A percentile compares a stretch with the other conserved stretches of the same genome.
Evolutionary conservation across 176 grass and related monocot genomes (phyloP).

Genomic region (Tuctoria greenei): DNA sequence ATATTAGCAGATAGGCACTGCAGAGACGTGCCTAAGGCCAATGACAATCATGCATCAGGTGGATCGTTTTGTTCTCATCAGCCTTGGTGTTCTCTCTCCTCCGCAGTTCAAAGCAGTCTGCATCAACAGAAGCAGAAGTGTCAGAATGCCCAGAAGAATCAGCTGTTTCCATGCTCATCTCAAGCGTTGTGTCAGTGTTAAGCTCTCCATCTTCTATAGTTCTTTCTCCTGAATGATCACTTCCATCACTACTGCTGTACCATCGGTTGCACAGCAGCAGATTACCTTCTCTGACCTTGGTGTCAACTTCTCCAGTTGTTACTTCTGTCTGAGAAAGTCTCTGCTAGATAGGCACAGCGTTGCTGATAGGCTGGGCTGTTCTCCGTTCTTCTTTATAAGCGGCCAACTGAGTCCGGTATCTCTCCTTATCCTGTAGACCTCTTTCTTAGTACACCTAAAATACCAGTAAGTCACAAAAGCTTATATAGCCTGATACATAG

Average conservation of each 20-base stretch:
- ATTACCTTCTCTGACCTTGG: too few species aligned
- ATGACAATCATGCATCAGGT: slow-evolving; percentile 26
- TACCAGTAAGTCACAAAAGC: not conserved
- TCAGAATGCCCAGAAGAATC: too few species aligned
- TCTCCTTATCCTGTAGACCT: slow-evolving; percentile 75
- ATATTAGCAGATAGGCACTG: not conserved
- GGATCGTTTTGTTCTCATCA: slow-evolving; percentile 35
- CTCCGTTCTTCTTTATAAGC: slow-evolving; percentile 61
- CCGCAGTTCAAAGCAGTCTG: too few species aligned
- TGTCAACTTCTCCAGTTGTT: slow-evolving; percentile 52
- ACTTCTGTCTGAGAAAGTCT: slow-evolving; percentile 51
- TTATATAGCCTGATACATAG: slow-evolving; percentile 15
- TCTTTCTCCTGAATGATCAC: slow-evolving; percentile 38
- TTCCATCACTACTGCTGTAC: slow-evolving; percentile 44
- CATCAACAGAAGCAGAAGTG: too few species aligned
- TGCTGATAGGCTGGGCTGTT: slow-evolving; percentile 53
- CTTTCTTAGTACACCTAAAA: slow-evolving; percentile 88
- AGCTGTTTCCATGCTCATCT: too few species aligned
- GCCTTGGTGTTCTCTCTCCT: slow-evolving; percentile 46
- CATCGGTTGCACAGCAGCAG: slow-evolving; percentile 50
- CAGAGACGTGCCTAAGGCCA: not conserved
- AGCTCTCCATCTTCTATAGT: slow-evolving; percentile 47
- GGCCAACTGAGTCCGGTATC: slow-evolving; percentile 68
- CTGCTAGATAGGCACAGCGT: slow-evolving; percentile 62
- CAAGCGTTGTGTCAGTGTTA: slow-evolving; percentile 49